Evolutionary conservation across 352 stramenopile species (phyloP), one percentile per base, ranked within the genome.

Genomic region (Pythium aquatile): DNA sequence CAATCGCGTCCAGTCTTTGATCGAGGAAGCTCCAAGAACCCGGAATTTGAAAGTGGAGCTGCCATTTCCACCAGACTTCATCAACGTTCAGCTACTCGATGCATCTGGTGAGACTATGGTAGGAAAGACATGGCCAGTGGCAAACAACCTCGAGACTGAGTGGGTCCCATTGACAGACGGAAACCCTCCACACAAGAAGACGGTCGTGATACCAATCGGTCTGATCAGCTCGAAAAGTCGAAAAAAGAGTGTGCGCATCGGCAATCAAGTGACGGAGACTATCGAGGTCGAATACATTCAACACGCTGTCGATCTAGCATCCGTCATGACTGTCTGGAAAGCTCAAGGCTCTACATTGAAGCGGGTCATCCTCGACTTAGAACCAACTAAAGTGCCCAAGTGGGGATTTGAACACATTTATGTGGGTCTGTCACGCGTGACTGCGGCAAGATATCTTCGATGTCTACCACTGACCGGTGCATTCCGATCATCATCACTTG

Each of bases 311-410:
- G 63, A 75, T 28, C 9, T 75, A 2, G 63, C 54, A 2, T 16
- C 55, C 2, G 59, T 69, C 2, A 64, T 71, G n/a, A 69, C 61
- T 7, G 57, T 69, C 0, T 69, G 58, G 61, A 75, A 75, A 17
- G 63, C 68, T 1, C 68, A 71, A 46, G 56, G 68, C 10, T 42
- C 55, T 4, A 75, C 63, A 26, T 17, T 75, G 0, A 55, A 58
- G 7, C 55, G 68, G 0, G 63, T 71, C 2, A 10, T 74, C 7
- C 42, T 74, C 1, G 2, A 54, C 28, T 39, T 56, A 46, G 48
- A 67, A 61, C 5, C 53, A 11, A n/a, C 42, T 48, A 6, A 7
- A 7, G 3, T 30, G 9, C 53, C 62, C 14, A 44, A 57, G 46
- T 57, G 51, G 51, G 29, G 51, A 2, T 57, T 57, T 44, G 51